Evolutionary conservation across 306 rosid species (phyloP).

Genomic region (Quillaja saponaria): DNA sequence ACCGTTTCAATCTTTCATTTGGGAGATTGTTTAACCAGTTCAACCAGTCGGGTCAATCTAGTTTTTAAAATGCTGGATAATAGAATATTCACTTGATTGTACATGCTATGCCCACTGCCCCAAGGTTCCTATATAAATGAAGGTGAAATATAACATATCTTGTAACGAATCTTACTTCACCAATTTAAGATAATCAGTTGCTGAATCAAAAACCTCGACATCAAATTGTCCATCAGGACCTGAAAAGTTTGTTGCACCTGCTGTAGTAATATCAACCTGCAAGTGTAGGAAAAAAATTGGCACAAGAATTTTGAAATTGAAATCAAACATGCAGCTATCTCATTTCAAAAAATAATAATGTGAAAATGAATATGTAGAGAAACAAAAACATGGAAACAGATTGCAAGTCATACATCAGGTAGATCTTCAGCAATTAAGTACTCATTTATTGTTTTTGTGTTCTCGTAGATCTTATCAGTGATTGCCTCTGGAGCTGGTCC

Average conservation of each 20-base stretch:
- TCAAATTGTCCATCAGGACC: conserved; percentile 97
- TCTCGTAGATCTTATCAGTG: conserved; percentile 80
- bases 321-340: conserved; percentile 6
- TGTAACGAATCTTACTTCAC: conserved; percentile 31
- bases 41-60: too few species aligned
- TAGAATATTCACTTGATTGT: background rate
- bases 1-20: too few species aligned
- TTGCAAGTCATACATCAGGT: conserved; percentile 62
- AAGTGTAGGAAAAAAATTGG: conserved; percentile 21
- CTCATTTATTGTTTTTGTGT: conserved; percentile 82
- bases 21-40: too few species aligned
- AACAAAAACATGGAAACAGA: conserved; percentile 24
- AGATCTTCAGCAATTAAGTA: conserved; percentile 76
- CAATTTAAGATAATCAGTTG: conserved; percentile 81
- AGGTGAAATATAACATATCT: background rate
- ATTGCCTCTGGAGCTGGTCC: conserved; percentile 99
- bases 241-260: conserved; percentile 63
- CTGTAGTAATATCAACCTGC: conserved; percentile 75
- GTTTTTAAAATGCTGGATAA: too few species aligned
- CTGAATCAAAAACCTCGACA: conserved; percentile 96
- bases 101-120: conserved; percentile 2
- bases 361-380: background rate
- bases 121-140: conserved; percentile 12
- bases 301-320: conserved; percentile 25
- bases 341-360: too few species aligned